phyloP scores from a whole-genome alignment of 2,329 filamentous ascomycete genomes.

The Diaporthe amygdali region DNA sequence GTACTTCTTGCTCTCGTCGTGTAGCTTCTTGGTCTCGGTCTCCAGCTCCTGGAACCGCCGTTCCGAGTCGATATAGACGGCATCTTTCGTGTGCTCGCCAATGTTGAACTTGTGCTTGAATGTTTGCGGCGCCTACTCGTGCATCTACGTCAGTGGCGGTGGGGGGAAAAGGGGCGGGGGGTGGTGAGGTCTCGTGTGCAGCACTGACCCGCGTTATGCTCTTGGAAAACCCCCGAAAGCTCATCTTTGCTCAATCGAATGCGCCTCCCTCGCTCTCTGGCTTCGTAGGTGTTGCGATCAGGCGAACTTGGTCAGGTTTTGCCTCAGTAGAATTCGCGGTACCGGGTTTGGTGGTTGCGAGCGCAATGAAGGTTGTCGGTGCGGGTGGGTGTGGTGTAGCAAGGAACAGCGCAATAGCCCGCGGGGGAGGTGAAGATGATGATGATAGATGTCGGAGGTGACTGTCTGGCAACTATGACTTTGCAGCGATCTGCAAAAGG shows the following conservation, averaged over 20 bases:
- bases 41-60: constrained; percentile 93
- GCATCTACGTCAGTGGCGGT: constrained; percentile 29
- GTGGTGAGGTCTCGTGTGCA: neutral
- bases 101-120: constrained; percentile 94
- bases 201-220: constrained; percentile 77
- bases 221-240: constrained; percentile 96
- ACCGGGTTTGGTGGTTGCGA: neutral
- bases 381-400: neutral
- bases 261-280: neutral
- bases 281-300: neutral
- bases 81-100: constrained; percentile 93
- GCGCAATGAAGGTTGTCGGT: neutral
- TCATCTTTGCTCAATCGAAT: constrained; percentile 65
- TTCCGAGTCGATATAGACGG: constrained; percentile 93
- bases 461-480: neutral
- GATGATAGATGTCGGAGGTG: neutral
- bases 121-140: constrained; percentile 78
- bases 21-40: constrained; percentile 92
- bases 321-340: neutral
- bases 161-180: neutral
- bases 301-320: neutral
- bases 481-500: neutral
- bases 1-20: constrained; percentile 97
- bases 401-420: neutral
- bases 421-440: neutral